Evolutionary conservation across 495 filamentous ascomycete genomes (phyloP), one percentile per base, ranked within the genome.

Genomic region (Xylaria bambusicola): DNA sequence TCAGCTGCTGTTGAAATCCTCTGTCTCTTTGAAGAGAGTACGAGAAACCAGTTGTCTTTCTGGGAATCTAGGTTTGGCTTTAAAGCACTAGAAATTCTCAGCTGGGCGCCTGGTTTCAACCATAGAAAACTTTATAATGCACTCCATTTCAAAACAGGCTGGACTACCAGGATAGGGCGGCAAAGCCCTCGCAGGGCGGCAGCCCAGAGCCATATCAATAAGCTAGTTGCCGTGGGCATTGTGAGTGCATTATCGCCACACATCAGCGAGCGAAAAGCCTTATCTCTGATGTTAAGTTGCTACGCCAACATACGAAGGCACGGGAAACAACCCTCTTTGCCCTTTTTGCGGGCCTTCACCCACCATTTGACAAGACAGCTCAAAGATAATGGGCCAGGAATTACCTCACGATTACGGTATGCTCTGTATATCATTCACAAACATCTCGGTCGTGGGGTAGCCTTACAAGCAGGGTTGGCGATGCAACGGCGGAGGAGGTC

Each of bases 311-410:
- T 82, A 17, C 47, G 58, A 38, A 51, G 54, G 21, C 64, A 62
- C 52, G 52, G 50, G 21, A 45, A 53, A 5, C 58, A 61, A 3
- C 58, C 73, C 23, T 55, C 72, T 6, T 53, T 65, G 8, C 33
- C 40, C 1, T 29, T 74, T 50, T 52, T 77, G 21, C 62, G 62
- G 48, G 69, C 73, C 17, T 52, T 84, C 7, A 68, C 73, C 21
- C 63, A 72, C 27, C 61, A 71, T 1, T 59, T 80, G 4, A 74
- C 72, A 2, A 71, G 69, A 56, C 73, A 77, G 56, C 63, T 82
- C 56, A 51, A 57, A 15, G 51, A 61, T n/a, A 71, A 69, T 15
- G 20, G 61, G 17, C 72, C 62, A 31, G 73, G 80, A 21, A 64
- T 69, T 21, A 70, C 68, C 49, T 62, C 62, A 3, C 72, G 76